Conservation (phyloP, 2,329 filamentous ascomycete genomes). For the Phialophora chinensis region DNA sequence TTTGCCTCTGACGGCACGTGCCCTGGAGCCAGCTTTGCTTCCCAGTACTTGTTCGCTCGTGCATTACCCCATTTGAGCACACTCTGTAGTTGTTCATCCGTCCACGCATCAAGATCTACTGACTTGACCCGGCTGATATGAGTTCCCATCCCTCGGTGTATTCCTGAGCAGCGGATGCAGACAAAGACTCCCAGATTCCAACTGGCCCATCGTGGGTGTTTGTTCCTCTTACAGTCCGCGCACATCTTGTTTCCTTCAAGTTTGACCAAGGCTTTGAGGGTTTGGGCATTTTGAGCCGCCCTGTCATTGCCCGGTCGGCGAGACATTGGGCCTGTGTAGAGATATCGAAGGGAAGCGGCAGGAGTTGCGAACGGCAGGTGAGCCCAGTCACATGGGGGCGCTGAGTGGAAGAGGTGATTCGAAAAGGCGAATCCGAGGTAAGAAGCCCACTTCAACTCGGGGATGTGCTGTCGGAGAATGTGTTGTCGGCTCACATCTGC, state of each 20-base stretch:
- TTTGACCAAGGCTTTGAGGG: constrained; percentile 93
- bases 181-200: constrained; percentile 98
- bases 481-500: neutral
- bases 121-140: constrained; percentile 98
- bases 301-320: constrained; percentile 65
- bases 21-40: constrained; percentile 86
- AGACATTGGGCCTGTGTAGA: constrained; percentile 26
- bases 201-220: constrained; percentile 97
- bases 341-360: neutral
- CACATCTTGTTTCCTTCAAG: constrained; percentile 95
- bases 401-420: neutral
- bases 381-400: neutral
- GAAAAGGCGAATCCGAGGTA: neutral
- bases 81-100: constrained; percentile 94
- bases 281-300: constrained; percentile 89
- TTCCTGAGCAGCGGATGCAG: constrained; percentile 97
- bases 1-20: constrained; percentile 96
- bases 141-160: constrained; percentile 98
- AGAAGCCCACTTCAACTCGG: neutral
- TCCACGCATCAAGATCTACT: constrained; percentile 97
- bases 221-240: constrained; percentile 98
- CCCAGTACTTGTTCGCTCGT: constrained; percentile 98
- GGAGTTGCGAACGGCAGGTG: neutral
- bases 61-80: constrained; percentile 95
- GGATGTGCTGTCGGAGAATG: neutral